Base-by-base conservation (phyloP, 108 stramenopile species). In the Pseudonitzschia multistriata region DNA sequence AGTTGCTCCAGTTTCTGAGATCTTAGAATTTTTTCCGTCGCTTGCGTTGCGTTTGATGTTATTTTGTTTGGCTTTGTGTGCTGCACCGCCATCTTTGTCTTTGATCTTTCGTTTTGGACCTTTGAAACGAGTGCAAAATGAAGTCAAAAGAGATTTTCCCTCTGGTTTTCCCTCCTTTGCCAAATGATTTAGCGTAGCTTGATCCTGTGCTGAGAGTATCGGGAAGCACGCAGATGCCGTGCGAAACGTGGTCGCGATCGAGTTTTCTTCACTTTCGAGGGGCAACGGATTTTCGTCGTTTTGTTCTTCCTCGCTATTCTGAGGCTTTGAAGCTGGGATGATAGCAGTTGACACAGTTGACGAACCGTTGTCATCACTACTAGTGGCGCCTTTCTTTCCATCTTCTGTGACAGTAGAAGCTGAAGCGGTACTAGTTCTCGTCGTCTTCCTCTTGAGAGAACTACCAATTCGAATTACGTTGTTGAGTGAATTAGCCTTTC, bases 121-220 rank as follows among this genome's bases (percentile, higher is more conserved):
- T 31, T 67, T 67, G 54, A 77, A 77, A 13, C 50, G 17, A 30
- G 34, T 55, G 37, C 76, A 77, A 60, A 77, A 77, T 13, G 64
- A 28, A 70, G 5, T 57, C 54, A 77, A 47, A 37, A 39, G 36
- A n/a, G 42, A 15, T 22, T 36, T 69, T 45, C 27, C 42, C 33
- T 59, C 29, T 34, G 29, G 28, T 10, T 59, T 59, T 59, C 29
- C 57, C 29, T 59, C 57, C 10, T 3, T 59, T 14, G 19, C 2
- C 7, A 52, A 5, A 14, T 59, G 57, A 11, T 59, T 59, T 33
- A 59, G 57, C 3, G 29, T 59, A 7, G 57, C 57, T 33, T 59
- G 29, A 59, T 59, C 57, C 7, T 30, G 57, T 13, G 57, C 31
- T 33, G 57, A 59, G 13, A 55, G 29, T 17, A 13, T 25, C 14